A percentile compares a stretch with the other conserved stretches of the same genome.
These are phyloP conservation scores for Nicotiana undulata DNA, from an alignment of 257 asterid species.

Conservation along the genomic window DNA sequence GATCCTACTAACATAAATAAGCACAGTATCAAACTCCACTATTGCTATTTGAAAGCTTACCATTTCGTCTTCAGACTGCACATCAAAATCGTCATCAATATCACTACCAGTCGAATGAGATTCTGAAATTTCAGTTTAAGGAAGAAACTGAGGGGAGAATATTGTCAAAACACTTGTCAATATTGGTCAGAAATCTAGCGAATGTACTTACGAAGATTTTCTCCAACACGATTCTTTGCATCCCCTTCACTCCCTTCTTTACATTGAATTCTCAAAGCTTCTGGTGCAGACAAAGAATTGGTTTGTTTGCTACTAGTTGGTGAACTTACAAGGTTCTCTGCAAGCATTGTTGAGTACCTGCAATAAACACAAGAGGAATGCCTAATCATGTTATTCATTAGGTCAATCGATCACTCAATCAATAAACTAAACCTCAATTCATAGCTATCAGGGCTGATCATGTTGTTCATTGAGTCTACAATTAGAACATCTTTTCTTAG, in stretches of 20 bases:
- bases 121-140: constrained; percentile 41
- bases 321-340: constrained; percentile 83
- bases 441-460: not conserved
- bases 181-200: not conserved
- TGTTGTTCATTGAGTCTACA: not conserved
- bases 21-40: constrained; percentile 1
- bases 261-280: constrained; percentile 27
- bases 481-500: not conserved
- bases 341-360: constrained; percentile 98
- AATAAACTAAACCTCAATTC: not conserved
- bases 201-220: constrained; percentile 43
- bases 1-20: not conserved
- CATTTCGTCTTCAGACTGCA: constrained; percentile 60
- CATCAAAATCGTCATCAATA: constrained; percentile 65
- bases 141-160: constrained; percentile 13
- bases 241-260: constrained; percentile 32
- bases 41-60: constrained; percentile 39
- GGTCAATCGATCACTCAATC: not conserved
- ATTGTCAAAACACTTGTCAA: not conserved
- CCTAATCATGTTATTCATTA: constrained; percentile 1
- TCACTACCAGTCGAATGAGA: constrained; percentile 57
- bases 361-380: constrained; percentile 10
- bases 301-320: constrained; percentile 39
- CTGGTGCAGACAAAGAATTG: constrained; percentile 30
- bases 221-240: constrained; percentile 26